phyloP scores from a whole-genome alignment of 2,329 filamentous ascomycete species.

The Colletotrichum musae region DNA sequence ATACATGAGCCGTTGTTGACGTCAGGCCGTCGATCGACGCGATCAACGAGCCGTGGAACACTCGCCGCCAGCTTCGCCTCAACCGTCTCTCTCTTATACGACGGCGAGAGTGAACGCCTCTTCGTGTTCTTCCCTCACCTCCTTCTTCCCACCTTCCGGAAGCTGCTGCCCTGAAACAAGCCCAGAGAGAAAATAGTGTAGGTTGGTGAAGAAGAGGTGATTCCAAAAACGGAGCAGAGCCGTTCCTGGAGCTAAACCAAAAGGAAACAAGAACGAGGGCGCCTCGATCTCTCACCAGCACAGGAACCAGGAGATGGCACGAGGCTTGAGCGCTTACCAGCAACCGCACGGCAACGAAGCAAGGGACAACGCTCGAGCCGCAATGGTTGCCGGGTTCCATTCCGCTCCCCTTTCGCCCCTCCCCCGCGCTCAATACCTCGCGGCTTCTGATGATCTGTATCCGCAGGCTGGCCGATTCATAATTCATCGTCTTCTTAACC shows the following conservation, averaged over 20 bases:
- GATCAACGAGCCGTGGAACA: not conserved
- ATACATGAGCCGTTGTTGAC: not conserved
- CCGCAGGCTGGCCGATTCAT: not conserved
- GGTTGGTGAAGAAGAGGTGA: not conserved
- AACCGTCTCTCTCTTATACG: not conserved
- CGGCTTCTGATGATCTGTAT: conserved; percentile 1
- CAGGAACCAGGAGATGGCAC: not conserved
- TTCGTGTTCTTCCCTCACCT: conserved; percentile 1
- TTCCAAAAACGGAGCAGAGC: conserved; percentile 27
- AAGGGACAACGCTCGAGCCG: conserved; percentile 32
- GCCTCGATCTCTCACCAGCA: not conserved
- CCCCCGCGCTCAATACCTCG: not conserved
- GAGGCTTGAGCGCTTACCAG: conserved; percentile 21
- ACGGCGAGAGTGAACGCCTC: not conserved
- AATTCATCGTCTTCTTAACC: too few relatives aligned
- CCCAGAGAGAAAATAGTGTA: too few relatives aligned
- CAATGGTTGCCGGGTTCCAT: conserved; percentile 10
- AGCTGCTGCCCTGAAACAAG: conserved; percentile 32
- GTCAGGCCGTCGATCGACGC: conserved; percentile 3
- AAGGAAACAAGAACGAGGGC: conserved; percentile 16
- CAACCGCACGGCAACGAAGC: conserved; percentile 24
- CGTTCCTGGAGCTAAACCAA: conserved; percentile 21
- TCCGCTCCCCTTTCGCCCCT: not conserved
- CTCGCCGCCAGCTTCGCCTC: not conserved
- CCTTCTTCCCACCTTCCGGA: not conserved